Percentiles rank a stretch among this genome's conserved stretches.
Evolutionary conservation across 2,329 filamentous ascomycete genomes (phyloP).

Genomic region (Colletotrichum sidae): DNA sequence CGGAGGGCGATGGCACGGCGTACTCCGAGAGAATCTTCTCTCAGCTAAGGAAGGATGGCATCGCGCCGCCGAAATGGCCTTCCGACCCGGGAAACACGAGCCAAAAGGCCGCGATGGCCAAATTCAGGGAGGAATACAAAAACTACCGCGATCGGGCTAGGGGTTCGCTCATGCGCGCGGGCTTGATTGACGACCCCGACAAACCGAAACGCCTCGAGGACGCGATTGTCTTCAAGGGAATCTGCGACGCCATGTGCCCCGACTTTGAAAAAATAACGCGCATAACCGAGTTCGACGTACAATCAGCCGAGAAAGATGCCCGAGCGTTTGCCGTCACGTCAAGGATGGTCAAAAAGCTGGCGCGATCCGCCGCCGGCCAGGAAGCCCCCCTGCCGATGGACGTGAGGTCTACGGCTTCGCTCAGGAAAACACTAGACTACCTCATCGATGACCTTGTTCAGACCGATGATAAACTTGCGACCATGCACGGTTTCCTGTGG

Average conservation of each 20-base stretch:
- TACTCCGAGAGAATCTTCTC: slow-evolving; percentile 64
- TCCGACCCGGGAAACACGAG: slow-evolving; percentile 63
- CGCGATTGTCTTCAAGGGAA: slow-evolving; percentile 75
- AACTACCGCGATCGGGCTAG: slow-evolving; percentile 68
- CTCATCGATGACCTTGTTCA: slow-evolving; percentile 69
- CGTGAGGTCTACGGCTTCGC: slow-evolving; percentile 69
- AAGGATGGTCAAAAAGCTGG: slow-evolving; percentile 75
- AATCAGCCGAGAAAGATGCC: slow-evolving; percentile 64
- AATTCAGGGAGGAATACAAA: slow-evolving; percentile 67
- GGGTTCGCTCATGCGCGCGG: slow-evolving; percentile 67
- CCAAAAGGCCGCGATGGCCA: slow-evolving; percentile 61
- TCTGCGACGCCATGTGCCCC: slow-evolving; percentile 77
- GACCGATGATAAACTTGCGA: slow-evolving; percentile 65
- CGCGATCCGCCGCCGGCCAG: slow-evolving; percentile 75
- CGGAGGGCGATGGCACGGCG: slow-evolving; percentile 42
- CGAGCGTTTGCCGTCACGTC: slow-evolving; percentile 58
- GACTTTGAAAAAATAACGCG: slow-evolving; percentile 73
- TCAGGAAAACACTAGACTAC: slow-evolving; percentile 72
- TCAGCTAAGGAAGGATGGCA: slow-evolving; percentile 65
- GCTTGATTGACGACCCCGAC: slow-evolving; percentile 73
- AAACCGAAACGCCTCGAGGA: slow-evolving; percentile 71
- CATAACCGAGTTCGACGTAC: slow-evolving; percentile 71
- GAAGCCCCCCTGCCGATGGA: slow-evolving; percentile 76
- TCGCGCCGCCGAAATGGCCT: slow-evolving; percentile 67
- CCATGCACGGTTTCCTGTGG: slow-evolving; percentile 74